Evolutionary conservation across 2,329 filamentous ascomycete species (phyloP), one percentile per base, ranked within the genome.

Genomic region (Ascochyta viciae-villosae): DNA sequence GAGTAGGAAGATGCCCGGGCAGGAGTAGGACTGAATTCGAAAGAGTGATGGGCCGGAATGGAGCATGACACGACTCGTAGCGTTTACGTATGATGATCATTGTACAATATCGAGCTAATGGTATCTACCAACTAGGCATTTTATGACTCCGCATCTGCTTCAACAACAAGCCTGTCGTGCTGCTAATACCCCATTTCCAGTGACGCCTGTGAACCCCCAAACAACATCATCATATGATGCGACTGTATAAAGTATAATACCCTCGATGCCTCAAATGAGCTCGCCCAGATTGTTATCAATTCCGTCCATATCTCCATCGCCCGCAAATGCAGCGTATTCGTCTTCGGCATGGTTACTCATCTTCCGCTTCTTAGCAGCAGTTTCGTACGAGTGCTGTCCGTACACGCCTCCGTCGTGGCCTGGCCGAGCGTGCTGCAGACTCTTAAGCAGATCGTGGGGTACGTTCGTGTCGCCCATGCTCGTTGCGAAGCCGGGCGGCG

Each of bases 221-320:
- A 31, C 29, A 15, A 15, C 29, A 31, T 12, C 12, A 13, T 3
- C 4, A 12, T 15, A 6, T 31, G 12, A 12, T 15, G 12, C 13
- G 12, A 15, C 10, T 12, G 3, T 15, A 15, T 12, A 31, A 15
- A 15, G 29, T 13, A 12, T 4, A 31, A 9, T 27, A 24, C 12
- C 6, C 22, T 33, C 9, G 29, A 33, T 7, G 29, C 16, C 33
- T 64, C 46, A 74, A 23, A 75, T 74, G 72, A 88, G 77, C 58
- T 85, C 83, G 9, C 83, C 83, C 43, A 88, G 82, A 71, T 87
- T 85, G 7, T 81, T 83, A 68, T 88, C 86, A 61, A 89, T 76
- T 19, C 83, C 85, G 12, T 77, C 79, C 76, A 83, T 81, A 26
- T 80, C 81, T 62, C 84, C 80, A 38, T 82, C 83, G 8, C 73